phyloP scores from a whole-genome alignment of 1,139 yeast genomes.

The Yamadazyma taylorii region DNA sequence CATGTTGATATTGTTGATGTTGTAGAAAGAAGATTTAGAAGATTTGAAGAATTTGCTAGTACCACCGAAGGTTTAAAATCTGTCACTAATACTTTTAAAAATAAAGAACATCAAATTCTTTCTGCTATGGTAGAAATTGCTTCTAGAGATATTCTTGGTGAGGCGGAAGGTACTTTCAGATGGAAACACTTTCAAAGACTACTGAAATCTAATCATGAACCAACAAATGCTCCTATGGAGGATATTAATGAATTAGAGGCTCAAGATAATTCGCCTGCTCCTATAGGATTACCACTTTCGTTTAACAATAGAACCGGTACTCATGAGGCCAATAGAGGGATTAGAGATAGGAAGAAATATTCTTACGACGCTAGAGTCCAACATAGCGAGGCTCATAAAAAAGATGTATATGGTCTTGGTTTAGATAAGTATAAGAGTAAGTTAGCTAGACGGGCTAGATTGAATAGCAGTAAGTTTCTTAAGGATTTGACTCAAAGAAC shows the following conservation, averaged over 20 bases:
- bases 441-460: slow-evolving; percentile 48
- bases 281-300: slow-evolving; percentile 54
- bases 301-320: slow-evolving; percentile 85
- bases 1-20: slow-evolving; percentile 85
- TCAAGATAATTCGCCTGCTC: slow-evolving; percentile 29
- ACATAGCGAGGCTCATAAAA: slow-evolving; percentile 58
- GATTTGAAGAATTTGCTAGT: slow-evolving; percentile 57
- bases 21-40: slow-evolving; percentile 72
- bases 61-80: slow-evolving; percentile 43
- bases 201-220: slow-evolving; percentile 19
- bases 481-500: slow-evolving; percentile 54
- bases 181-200: slow-evolving; percentile 44
- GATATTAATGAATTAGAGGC: slow-evolving; percentile 31
- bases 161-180: slow-evolving; percentile 43
- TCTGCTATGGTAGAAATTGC: slow-evolving; percentile 79
- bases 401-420: slow-evolving; percentile 79
- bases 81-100: slow-evolving; percentile 40
- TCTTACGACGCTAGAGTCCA: slow-evolving; percentile 82
- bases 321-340: slow-evolving; percentile 73
- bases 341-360: slow-evolving; percentile 77
- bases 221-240: slow-evolving; percentile 24
- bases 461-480: slow-evolving; percentile 54
- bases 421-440: slow-evolving; percentile 56
- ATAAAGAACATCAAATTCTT: slow-evolving; percentile 31
- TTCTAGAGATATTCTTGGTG: slow-evolving; percentile 60